Evolutionary conservation across 495 filamentous ascomycete species (phyloP), one percentile per base, ranked within the genome.

Genomic region (Penicillium longicatenatum): DNA sequence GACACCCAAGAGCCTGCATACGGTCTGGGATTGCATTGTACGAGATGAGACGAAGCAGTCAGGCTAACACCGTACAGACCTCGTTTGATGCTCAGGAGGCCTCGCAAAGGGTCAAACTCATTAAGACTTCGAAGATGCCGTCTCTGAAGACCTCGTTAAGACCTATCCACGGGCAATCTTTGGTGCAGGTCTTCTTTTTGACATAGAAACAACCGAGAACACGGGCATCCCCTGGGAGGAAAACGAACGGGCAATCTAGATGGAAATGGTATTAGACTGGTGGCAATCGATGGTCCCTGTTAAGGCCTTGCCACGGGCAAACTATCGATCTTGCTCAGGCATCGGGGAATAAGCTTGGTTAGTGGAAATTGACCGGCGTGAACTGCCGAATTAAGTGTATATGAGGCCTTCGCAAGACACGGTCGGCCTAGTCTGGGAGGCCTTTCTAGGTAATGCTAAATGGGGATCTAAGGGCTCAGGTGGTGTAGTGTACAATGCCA

Each of bases 11-110:
- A 62, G 55, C 59, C 54, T 62, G 55, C 24, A 55, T 62, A 62
- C 55, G 52, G 55, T 55, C 60, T 62, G 51, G 52, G 60, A 58
- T 62, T 55, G 52, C 60, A 62, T 62, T 52, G 51, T 62, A 42
- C 55, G 55, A 58, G 55, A 62, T 62, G 55, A 31, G 55, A 51
- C 52, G 55, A 62, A 55, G 55, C 44, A 62, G 54, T 58, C 31
- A 57, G 55, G 50, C 59, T 58, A 29, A 62, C 51, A 37, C 57
- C 44, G 44, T 35, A 61, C 45, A 61, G 54, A 61, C 54, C 59
- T 57, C 43, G 49, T 62, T 61, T 21, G 58, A 62, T 54, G 50
- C 54, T 43, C 17, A 62, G 54, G 49, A 50, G 59, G 29, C 59
- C 59, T 62, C 50, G 50, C 54, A 58, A 57, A 58, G 59, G 37